Conservation (phyloP, 345 rosid species). For the Eucalyptus albens region DNA sequence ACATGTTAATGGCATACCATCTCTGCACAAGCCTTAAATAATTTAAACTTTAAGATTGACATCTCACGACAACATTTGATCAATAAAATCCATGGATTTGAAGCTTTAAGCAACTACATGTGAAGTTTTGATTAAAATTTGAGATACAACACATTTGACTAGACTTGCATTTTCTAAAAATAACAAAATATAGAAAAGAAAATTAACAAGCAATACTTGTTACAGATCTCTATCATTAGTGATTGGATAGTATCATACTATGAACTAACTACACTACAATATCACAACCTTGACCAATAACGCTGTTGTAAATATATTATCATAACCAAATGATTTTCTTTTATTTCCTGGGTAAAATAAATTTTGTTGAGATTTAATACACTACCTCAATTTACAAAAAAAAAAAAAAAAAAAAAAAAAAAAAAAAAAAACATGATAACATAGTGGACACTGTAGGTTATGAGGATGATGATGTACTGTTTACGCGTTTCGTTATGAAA, state of each 20-base stretch:
- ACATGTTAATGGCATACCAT: not conserved
- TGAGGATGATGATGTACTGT: too few relatives aligned
- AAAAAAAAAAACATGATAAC: too few relatives aligned
- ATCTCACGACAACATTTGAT: fast-evolving
- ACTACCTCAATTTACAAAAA: too few relatives aligned
- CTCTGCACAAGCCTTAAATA: not conserved
- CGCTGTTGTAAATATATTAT: too few relatives aligned
- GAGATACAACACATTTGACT: not conserved
- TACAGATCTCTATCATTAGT: fast-evolving
- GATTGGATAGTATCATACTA: not conserved
- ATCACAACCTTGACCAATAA: not conserved
- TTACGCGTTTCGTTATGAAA: too few relatives aligned
- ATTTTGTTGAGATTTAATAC: too few relatives aligned
- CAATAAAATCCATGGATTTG: too few relatives aligned
- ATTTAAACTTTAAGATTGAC: fast-evolving
- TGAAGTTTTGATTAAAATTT: not conserved
- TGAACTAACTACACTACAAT: not conserved
- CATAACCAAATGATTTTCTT: too few relatives aligned
- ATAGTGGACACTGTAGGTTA: too few relatives aligned
- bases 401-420: too few relatives aligned
- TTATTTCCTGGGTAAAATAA: too few relatives aligned
- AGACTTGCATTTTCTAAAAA: not conserved
- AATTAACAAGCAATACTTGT: not conserved
- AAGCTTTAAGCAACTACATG: not conserved
- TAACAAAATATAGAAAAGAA: not conserved